Percentiles rank a stretch among this genome's conserved stretches.
Evolutionary conservation across 768 basidiomycete genomes (phyloP).

Genomic region (Boletus tomentosulus): DNA sequence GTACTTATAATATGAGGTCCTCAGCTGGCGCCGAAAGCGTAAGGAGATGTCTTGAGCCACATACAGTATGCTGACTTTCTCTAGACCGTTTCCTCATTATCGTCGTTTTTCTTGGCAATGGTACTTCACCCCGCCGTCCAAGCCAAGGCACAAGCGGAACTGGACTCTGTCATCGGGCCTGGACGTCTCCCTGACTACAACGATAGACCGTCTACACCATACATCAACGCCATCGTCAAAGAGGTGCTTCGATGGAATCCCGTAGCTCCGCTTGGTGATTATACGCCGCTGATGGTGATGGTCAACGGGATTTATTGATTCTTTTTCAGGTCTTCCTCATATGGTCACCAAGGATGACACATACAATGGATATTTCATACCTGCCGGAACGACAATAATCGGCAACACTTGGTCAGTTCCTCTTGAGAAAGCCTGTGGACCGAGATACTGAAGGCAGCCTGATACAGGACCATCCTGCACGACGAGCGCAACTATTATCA

Average conservation of each 20-base stretch:
- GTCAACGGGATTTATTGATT: constrained; percentile 9
- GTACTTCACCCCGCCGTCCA: constrained; percentile 26
- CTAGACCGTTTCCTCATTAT: constrained; percentile 29
- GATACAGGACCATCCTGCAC: constrained; percentile 36
- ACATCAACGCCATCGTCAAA: constrained; percentile 28
- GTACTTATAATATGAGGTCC: constrained; percentile 2
- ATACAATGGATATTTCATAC: constrained; percentile 31
- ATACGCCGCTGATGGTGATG: constrained; percentile 9
- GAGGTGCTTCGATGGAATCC: constrained; percentile 32
- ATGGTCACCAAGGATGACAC: constrained; percentile 31
- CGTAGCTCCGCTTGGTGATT: constrained; percentile 32
- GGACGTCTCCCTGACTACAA: constrained; percentile 32
- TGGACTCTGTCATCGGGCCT: constrained; percentile 23
- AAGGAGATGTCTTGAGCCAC: background rate
- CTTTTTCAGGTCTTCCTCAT: constrained; percentile 27
- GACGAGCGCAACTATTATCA: constrained; percentile 33
- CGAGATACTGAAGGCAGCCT: constrained; percentile 4
- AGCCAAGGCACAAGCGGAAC: constrained; percentile 28
- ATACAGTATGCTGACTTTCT: constrained; percentile 1
- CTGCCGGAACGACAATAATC: constrained; percentile 46
- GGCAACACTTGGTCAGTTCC: constrained; percentile 53
- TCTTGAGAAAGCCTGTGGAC: background rate
- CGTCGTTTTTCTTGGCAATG: constrained; percentile 31
- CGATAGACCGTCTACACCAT: constrained; percentile 24
- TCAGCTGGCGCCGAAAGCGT: constrained; percentile 41